Percentiles rank a stretch among this genome's conserved stretches.
These are phyloP conservation scores for Saccharomycopsis sp. DNA, from an alignment of 805 yeast genomes.

Conservation along the genomic window DNA sequence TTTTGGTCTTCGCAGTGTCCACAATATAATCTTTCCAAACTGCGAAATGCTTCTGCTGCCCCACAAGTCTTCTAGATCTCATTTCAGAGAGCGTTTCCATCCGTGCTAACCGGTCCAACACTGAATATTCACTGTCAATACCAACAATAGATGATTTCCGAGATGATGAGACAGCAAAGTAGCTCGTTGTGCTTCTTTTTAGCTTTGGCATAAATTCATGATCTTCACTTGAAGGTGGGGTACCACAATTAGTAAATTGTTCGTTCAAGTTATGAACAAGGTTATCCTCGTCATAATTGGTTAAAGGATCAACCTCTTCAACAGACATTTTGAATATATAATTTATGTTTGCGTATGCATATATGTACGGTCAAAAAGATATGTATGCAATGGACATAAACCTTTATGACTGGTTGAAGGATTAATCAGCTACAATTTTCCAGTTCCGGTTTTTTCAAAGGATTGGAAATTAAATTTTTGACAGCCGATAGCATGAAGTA, in stretches of 20 bases:
- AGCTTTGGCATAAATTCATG: background rate
- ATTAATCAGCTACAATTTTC: too few relatives aligned
- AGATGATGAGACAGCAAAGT: background rate
- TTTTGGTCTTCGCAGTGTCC: slow-evolving; percentile 14
- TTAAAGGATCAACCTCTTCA: background rate
- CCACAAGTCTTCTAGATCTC: background rate
- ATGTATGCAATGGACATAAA: too few relatives aligned
- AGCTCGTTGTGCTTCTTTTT: background rate
- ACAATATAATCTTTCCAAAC: background rate
- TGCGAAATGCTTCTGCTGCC: background rate
- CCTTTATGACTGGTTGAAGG: too few relatives aligned
- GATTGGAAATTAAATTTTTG: too few relatives aligned
- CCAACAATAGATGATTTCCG: background rate
- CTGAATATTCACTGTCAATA: background rate
- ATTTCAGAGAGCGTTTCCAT: background rate
- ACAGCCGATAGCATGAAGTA: too few relatives aligned
- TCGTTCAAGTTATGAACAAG: background rate
- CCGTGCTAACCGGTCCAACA: background rate
- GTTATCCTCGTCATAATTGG: background rate
- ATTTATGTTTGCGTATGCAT: too few relatives aligned
- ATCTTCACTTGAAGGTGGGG: background rate
- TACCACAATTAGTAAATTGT: background rate
- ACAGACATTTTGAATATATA: too few relatives aligned
- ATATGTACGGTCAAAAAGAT: too few relatives aligned
- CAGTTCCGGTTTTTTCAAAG: too few relatives aligned